A percentile compares a stretch with the other conserved stretches of the same genome.
phyloP scores from a whole-genome alignment of 257 asterid genomes.

The Craterostigma plantagineum region DNA sequence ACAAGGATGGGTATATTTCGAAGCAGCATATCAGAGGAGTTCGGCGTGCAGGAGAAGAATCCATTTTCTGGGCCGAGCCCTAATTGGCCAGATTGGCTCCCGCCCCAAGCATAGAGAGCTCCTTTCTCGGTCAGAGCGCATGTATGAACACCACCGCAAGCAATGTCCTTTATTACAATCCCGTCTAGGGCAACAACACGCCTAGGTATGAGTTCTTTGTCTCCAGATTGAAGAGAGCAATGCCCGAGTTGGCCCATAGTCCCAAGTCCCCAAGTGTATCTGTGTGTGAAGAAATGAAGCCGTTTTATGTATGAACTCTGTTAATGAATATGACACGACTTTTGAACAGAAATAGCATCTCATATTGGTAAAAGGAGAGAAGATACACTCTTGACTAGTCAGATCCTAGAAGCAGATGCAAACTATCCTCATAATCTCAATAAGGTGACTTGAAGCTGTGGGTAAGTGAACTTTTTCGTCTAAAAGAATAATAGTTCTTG shows the following conservation, averaged over 20 bases:
- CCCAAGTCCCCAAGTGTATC: constrained; percentile 98
- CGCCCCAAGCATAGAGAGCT: constrained; percentile 92
- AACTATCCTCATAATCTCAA: too few species aligned
- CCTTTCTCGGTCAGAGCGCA: constrained; percentile 77
- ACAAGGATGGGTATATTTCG: constrained; percentile 74
- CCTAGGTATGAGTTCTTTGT: constrained; percentile 74
- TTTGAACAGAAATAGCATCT: too few species aligned
- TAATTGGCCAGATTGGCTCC: constrained; percentile 83
- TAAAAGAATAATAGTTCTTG: not conserved
- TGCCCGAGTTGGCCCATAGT: constrained; percentile 98
- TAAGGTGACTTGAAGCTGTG: too few species aligned
- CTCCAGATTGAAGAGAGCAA: constrained; percentile 70
- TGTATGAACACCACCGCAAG: constrained; percentile 92
- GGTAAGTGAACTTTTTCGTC: too few species aligned
- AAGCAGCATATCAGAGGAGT: constrained; percentile 48
- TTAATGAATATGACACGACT: too few species aligned
- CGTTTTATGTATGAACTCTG: not conserved
- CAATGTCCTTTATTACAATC: constrained; percentile 32
- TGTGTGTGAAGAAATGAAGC: constrained; percentile 10
- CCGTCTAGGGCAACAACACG: constrained; percentile 75
- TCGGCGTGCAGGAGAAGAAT: constrained; percentile 35
- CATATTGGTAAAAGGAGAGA: too few species aligned
- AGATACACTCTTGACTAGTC: too few species aligned
- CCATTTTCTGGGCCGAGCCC: constrained; percentile 82
- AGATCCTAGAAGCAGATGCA: too few species aligned